Base-by-base conservation (phyloP, 2,329 filamentous ascomycete species). In the Paecilomyces niveus region DNA sequence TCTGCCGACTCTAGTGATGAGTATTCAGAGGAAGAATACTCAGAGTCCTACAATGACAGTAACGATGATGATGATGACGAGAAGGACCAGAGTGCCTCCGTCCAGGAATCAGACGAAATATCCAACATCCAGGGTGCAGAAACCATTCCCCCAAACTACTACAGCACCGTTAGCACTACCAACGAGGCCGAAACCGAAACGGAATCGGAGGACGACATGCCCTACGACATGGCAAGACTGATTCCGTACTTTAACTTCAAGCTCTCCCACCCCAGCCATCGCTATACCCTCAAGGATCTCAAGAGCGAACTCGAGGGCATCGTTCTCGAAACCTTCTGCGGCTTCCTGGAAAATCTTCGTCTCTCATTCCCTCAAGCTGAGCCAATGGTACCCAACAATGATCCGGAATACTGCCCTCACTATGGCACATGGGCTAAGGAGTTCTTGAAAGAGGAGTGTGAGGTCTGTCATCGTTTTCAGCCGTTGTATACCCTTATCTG, bases 401-500 rank as follows among this genome's bases (percentile, higher is more conserved):
- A 55, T 18, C 22, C 55, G 2, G 39, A 56, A 10, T 11, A 51
- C 15, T 71, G 71, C 55, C 59, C 49, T 7, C 71, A 74, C 51
- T 55, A 67, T 2, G 69, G 70, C 2, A 54, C 55, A 32, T 74
- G 71, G 71, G 18, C 57, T 7, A 71, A 71, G 56, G 31, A 60
- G 8, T 64, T 65, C 54, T 62, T 58, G 4, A 51, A 31, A 11
- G 55, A 56, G 0, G 56, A 66, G 49, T 74, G 72, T 54, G 60
- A 65, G 22, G 32, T 49, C 0, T 74, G 72, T 56, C 61, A 65
- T 50, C 58, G 65, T 6, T 72, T 66, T 65, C 63, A 55, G 59
- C 72, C 70, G 0, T 57, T 72, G 3, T 73, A 64, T 32, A 64
- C 59, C 6, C 61, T 73, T 9, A 67, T 55, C 1, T 74, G 72